Percentiles rank a stretch among this genome's conserved stretches.
phyloP scores from a whole-genome alignment of 345 rosid genomes.

The Mercurialis annua region DNA sequence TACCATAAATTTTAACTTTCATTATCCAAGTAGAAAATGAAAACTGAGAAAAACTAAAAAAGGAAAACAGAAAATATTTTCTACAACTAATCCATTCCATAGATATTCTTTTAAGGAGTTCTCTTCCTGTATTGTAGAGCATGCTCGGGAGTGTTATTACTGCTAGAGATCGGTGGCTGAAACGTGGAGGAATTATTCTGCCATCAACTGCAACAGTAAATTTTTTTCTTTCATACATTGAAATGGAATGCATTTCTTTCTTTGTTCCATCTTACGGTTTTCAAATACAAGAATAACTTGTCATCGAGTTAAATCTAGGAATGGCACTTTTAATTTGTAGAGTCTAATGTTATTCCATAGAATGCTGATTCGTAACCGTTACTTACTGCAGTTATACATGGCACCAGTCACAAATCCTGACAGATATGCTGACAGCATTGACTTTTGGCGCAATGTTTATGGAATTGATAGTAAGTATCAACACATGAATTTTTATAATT shows the following conservation, averaged over 20 bases:
- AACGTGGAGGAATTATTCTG: constrained; percentile 91
- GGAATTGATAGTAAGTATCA: constrained; percentile 93
- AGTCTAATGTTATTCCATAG: not conserved
- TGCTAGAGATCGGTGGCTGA: constrained; percentile 95
- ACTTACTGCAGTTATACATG: constrained; percentile 72
- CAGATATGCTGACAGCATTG: constrained; percentile 88
- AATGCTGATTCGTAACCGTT: constrained; percentile 26
- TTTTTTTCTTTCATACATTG: constrained; percentile 5
- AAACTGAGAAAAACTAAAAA: too few species aligned
- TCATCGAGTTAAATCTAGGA: not conserved
- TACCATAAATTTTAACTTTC: too few species aligned
- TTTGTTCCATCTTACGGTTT: constrained; percentile 1
- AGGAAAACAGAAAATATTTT: too few species aligned
- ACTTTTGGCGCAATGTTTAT: constrained; percentile 95
- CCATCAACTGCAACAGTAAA: constrained; percentile 83
- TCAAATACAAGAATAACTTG: not conserved
- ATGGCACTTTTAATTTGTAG: not conserved
- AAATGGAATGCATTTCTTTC: not conserved
- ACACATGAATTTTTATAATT: constrained; percentile 5
- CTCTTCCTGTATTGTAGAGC: constrained; percentile 52
- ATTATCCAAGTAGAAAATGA: too few species aligned
- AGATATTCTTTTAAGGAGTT: too few species aligned
- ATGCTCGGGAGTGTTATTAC: constrained; percentile 97
- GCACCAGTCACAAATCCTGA: constrained; percentile 92
- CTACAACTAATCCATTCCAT: too few species aligned